Percentiles rank a stretch among this genome's conserved stretches.
Conservation (phyloP, 495 filamentous ascomycete species). For the Glarea lozoyensis region DNA sequence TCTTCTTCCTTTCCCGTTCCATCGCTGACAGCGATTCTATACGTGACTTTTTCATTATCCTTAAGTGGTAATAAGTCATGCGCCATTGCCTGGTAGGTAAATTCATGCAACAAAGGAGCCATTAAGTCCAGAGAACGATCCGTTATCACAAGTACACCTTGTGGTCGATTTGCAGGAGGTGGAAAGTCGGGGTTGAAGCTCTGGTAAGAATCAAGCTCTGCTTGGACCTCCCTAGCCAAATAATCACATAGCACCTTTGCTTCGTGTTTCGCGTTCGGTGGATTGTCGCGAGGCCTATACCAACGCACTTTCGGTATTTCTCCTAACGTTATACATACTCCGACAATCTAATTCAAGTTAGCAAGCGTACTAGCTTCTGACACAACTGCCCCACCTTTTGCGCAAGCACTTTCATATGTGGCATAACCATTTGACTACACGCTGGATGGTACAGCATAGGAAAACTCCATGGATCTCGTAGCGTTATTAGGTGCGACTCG, state of each 20-base stretch:
- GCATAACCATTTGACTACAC: constrained; percentile 73
- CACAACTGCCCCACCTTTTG: constrained; percentile 59
- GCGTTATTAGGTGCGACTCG: constrained; percentile 85
- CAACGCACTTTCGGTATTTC: constrained; percentile 90
- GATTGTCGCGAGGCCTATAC: constrained; percentile 66
- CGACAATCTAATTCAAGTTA: constrained; percentile 53
- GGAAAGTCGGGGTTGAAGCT: constrained; percentile 78
- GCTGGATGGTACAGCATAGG: constrained; percentile 83
- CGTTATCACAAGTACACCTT: constrained; percentile 75
- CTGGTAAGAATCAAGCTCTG: constrained; percentile 78
- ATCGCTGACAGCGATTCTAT: constrained; percentile 68
- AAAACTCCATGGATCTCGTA: constrained; percentile 91
- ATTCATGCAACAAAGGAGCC: constrained; percentile 85
- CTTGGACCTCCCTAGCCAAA: constrained; percentile 85
- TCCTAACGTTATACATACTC: constrained; percentile 72
- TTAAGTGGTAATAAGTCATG: constrained; percentile 83
- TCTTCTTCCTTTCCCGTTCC: constrained; percentile 55
- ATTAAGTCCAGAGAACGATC: constrained; percentile 89
- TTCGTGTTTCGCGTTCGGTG: constrained; percentile 72
- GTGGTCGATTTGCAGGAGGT: constrained; percentile 67
- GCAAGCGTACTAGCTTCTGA: constrained; percentile 8
- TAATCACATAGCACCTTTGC: constrained; percentile 78
- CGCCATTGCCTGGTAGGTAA: constrained; percentile 97
- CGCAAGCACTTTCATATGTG: constrained; percentile 73
- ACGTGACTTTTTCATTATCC: constrained; percentile 81